Conservation (phyloP, 2,329 filamentous ascomycete genomes). For the Bipolaris gigantea region DNA sequence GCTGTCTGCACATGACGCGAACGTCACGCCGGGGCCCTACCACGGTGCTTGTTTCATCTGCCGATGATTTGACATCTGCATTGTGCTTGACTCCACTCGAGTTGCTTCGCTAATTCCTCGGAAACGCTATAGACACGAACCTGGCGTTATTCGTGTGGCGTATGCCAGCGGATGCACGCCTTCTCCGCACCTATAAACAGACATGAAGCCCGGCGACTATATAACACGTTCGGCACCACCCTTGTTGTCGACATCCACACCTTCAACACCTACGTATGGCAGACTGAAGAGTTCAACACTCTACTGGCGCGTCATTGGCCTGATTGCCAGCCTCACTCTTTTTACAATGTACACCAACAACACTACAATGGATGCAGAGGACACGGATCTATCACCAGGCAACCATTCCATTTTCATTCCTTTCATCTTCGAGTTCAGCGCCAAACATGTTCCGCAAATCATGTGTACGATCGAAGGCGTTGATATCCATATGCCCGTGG, state of each 20-base stretch:
- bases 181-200: conserved; percentile 20
- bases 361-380: conserved; percentile 15
- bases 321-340: conserved; percentile 10
- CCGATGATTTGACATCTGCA: not conserved
- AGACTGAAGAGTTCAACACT: conserved; percentile 27
- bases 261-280: conserved; percentile 20
- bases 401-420: conserved; percentile 39
- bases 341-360: conserved; percentile 7
- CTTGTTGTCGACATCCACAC: conserved; percentile 1
- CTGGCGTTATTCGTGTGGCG: conserved; percentile 6
- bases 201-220: conserved; percentile 24
- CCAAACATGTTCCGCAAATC: conserved; percentile 31
- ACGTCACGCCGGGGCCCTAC: conserved; percentile 14
- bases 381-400: conserved; percentile 17
- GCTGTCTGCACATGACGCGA: not conserved
- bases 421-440: conserved; percentile 33
- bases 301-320: conserved; percentile 14
- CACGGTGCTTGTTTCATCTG: conserved; percentile 1
- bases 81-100: not conserved
- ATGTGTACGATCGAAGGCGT: conserved; percentile 32
- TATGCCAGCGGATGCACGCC: conserved; percentile 15
- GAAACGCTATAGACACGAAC: conserved; percentile 18
- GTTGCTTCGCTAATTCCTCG: not conserved
- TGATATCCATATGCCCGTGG: conserved; percentile 38
- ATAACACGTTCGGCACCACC: conserved; percentile 11